These are phyloP conservation scores for Gracilaria gracilis DNA, from an alignment of 23 red algal genomes.

Conservation along the genomic window DNA sequence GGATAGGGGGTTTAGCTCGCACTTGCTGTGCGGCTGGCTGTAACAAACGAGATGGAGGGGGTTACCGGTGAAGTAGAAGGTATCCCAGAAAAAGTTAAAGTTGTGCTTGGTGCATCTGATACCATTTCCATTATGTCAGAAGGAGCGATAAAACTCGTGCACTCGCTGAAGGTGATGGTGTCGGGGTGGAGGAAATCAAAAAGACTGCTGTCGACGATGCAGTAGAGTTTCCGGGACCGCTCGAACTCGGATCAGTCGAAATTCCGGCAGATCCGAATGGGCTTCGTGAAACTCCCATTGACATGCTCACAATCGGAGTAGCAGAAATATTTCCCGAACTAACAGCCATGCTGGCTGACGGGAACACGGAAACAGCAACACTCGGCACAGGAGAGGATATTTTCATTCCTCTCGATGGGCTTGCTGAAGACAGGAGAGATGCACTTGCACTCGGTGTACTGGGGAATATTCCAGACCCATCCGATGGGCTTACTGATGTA, in stretches of 20 bases:
- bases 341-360: not conserved
- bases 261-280: not conserved
- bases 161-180: constrained; percentile 2
- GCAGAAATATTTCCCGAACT: constrained; percentile 2
- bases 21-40: not conserved
- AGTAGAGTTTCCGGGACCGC: not conserved
- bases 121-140: constrained; percentile 19
- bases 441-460: too few species aligned
- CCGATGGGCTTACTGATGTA: too few species aligned
- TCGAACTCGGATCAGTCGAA: not conserved
- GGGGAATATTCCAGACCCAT: too few species aligned
- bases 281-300: not conserved
- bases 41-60: constrained; percentile 1
- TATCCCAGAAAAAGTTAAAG: constrained; percentile 11
- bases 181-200: constrained; percentile 12
- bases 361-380: not conserved
- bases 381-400: not conserved
- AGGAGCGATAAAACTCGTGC: constrained; percentile 1
- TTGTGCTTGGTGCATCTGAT: constrained; percentile 28
- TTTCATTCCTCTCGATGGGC: not conserved
- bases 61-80: not conserved
- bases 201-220: not conserved
- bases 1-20: not conserved
- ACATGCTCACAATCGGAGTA: constrained; percentile 6
- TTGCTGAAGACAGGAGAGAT: too few species aligned